Evolutionary conservation across 352 stramenopile species (phyloP).

Genomic region (Phytophthora europaea): DNA sequence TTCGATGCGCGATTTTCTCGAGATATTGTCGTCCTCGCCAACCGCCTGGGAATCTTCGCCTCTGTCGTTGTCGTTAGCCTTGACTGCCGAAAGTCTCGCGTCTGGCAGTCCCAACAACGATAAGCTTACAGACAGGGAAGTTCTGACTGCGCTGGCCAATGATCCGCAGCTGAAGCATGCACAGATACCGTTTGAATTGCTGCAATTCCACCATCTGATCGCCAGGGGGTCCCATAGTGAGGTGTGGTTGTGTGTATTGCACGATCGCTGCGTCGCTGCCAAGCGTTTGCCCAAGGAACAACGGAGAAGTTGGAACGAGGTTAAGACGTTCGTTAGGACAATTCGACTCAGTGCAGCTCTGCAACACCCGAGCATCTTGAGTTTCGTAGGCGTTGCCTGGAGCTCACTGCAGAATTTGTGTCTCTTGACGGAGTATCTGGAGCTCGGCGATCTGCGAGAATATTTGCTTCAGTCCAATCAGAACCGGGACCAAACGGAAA

Average conservation of each 20-base stretch:
- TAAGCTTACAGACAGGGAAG: background rate
- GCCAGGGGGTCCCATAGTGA: slow-evolving; percentile 37
- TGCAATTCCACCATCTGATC: slow-evolving; percentile 49
- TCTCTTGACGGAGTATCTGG: slow-evolving; percentile 59
- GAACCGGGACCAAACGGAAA: slow-evolving; percentile 6
- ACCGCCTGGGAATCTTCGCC: slow-evolving; percentile 20
- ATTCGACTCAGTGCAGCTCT: slow-evolving; percentile 46
- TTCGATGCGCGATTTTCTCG: slow-evolving; percentile 19
- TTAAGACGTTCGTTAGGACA: slow-evolving; percentile 46
- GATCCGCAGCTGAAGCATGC: slow-evolving; percentile 31
- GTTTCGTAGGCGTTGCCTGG: slow-evolving; percentile 57
- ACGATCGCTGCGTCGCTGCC: slow-evolving; percentile 44
- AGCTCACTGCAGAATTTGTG: slow-evolving; percentile 53
- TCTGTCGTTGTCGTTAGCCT: slow-evolving; percentile 21
- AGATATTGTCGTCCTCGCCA: slow-evolving; percentile 20
- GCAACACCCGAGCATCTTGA: slow-evolving; percentile 48
- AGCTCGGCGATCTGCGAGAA: slow-evolving; percentile 46
- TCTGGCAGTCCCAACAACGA: slow-evolving; percentile 23
- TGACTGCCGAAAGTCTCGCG: slow-evolving; percentile 30
- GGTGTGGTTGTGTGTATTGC: slow-evolving; percentile 47
- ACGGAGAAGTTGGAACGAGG: slow-evolving; percentile 22
- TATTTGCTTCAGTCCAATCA: slow-evolving; percentile 38
- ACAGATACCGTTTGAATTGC: slow-evolving; percentile 44
- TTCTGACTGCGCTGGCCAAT: slow-evolving; percentile 37
- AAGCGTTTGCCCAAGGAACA: slow-evolving; percentile 46